phyloP scores from a whole-genome alignment of 257 asterid species.

The Coffea eugenioides region DNA sequence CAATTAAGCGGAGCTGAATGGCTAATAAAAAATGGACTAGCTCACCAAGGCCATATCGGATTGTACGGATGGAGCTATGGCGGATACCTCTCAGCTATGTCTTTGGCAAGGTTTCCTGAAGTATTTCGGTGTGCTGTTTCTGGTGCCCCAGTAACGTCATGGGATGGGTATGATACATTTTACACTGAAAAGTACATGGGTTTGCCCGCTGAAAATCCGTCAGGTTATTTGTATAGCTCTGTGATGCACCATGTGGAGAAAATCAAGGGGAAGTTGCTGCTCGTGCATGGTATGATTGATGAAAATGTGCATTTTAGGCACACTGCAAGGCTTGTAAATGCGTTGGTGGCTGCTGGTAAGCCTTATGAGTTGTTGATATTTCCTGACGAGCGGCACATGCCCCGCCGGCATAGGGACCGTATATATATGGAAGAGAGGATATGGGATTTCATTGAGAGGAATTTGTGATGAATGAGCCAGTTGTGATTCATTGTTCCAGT shows the following conservation, averaged over 20 bases:
- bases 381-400: conserved; percentile 98
- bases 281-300: conserved; percentile 95
- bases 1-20: conserved; percentile 81
- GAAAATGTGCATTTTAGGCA: conserved; percentile 97
- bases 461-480: conserved; percentile 58
- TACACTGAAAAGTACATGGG: conserved; percentile 96
- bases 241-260: conserved; percentile 62
- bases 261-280: conserved; percentile 66
- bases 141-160: conserved; percentile 96
- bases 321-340: conserved; percentile 84
- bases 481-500: not conserved
- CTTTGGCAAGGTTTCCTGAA: conserved; percentile 63
- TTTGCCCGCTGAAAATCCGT: conserved; percentile 53
- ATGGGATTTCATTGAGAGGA: conserved; percentile 76
- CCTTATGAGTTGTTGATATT: conserved; percentile 68
- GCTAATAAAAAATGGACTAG: conserved; percentile 69
- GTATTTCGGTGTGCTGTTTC: conserved; percentile 71
- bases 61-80: conserved; percentile 97
- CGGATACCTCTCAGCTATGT: conserved; percentile 87
- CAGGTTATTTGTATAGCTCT: conserved; percentile 51
- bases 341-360: conserved; percentile 67
- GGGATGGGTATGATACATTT: conserved; percentile 94
- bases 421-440: conserved; percentile 91
- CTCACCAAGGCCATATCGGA: conserved; percentile 64
- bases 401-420: conserved; percentile 60